Percentiles rank a stretch among this genome's conserved stretches.
Conservation (phyloP, 176 grass and related monocot species). For the Oryza glumipatula region DNA sequence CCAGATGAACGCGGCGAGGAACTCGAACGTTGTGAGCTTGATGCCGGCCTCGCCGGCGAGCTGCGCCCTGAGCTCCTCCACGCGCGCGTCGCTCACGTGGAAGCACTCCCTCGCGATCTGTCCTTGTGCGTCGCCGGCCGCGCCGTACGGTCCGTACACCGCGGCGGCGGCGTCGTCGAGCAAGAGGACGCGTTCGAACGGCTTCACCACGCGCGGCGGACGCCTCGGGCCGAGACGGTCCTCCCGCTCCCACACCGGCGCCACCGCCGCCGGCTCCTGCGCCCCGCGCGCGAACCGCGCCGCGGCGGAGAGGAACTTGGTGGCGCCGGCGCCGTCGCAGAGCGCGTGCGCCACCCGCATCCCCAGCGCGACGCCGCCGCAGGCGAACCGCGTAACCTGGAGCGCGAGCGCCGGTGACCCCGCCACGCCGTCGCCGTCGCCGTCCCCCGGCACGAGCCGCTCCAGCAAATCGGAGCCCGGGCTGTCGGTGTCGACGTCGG, state of each 20-base stretch:
- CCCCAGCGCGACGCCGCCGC: slow-evolving; percentile 64
- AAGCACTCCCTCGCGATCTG: slow-evolving; percentile 58
- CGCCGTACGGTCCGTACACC: slow-evolving; percentile 37
- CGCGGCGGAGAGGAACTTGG: slow-evolving; percentile 58
- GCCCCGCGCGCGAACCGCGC: slow-evolving; percentile 43
- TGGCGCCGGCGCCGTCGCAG: slow-evolving; percentile 76
- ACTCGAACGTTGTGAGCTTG: slow-evolving; percentile 72
- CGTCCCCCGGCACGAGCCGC: slow-evolving; percentile 43
- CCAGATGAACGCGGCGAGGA: slow-evolving; percentile 78
- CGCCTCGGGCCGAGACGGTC: slow-evolving; percentile 54
- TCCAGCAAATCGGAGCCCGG: slow-evolving; percentile 52
- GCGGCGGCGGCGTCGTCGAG: slow-evolving; percentile 45
- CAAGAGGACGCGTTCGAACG: slow-evolving; percentile 46
- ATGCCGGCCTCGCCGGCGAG: slow-evolving; percentile 50
- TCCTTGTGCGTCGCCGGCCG: neutral
- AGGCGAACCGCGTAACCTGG: slow-evolving; percentile 64
- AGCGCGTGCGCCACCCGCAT: slow-evolving; percentile 74
- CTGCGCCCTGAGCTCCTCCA: slow-evolving; percentile 50
- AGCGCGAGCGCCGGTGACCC: slow-evolving; percentile 40
- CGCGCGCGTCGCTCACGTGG: slow-evolving; percentile 57
- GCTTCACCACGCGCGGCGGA: slow-evolving; percentile 39
- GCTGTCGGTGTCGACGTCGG: slow-evolving; percentile 40
- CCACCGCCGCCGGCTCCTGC: neutral
- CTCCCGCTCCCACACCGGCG: slow-evolving; percentile 58
- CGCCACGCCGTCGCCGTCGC: neutral